A percentile compares a stretch with the other conserved stretches of the same genome.
Evolutionary conservation across 495 filamentous ascomycete genomes (phyloP).

Genomic region (Annulohypoxylon stygium): DNA sequence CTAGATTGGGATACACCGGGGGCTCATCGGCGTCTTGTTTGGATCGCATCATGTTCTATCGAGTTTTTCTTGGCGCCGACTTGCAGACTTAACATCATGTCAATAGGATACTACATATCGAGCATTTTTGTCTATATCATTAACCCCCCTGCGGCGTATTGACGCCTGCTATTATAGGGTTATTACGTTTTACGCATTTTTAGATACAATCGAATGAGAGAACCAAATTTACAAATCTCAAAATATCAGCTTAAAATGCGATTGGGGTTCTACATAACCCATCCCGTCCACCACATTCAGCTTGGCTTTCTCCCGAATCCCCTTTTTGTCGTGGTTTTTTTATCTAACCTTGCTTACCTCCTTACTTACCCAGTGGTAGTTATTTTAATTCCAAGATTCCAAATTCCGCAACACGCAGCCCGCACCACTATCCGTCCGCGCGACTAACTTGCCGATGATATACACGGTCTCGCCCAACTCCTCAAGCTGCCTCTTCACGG

Average conservation of each 20-base stretch:
- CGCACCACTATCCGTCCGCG: conserved; percentile 64
- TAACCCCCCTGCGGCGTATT: neutral
- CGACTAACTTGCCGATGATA: conserved; percentile 76
- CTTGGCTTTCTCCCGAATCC: too few species aligned
- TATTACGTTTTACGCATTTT: conserved; percentile 12
- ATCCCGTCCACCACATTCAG: neutral
- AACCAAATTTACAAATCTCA: conserved; percentile 14
- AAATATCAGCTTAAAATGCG: neutral
- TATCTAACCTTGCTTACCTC: conserved; percentile 18
- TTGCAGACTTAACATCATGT: conserved; percentile 8
- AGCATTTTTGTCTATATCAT: conserved; percentile 16
- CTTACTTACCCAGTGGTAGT: neutral
- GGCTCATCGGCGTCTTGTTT: conserved; percentile 28
- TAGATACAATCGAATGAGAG: conserved; percentile 30
- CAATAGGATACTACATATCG: conserved; percentile 9
- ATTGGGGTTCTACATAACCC: neutral
- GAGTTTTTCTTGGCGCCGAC: conserved; percentile 15
- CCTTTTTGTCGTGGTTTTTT: conserved; percentile 6
- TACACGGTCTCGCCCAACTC: conserved; percentile 81
- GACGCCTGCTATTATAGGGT: neutral
- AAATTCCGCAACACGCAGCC: conserved; percentile 78
- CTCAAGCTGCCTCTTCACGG: conserved; percentile 66
- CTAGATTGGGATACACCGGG: conserved; percentile 44
- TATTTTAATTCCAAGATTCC: conserved; percentile 71
- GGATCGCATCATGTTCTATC: conserved; percentile 25